A percentile compares a stretch with the other conserved stretches of the same genome.
phyloP scores from a whole-genome alignment of 257 asterid species.

The Ehretia macrophylla region DNA sequence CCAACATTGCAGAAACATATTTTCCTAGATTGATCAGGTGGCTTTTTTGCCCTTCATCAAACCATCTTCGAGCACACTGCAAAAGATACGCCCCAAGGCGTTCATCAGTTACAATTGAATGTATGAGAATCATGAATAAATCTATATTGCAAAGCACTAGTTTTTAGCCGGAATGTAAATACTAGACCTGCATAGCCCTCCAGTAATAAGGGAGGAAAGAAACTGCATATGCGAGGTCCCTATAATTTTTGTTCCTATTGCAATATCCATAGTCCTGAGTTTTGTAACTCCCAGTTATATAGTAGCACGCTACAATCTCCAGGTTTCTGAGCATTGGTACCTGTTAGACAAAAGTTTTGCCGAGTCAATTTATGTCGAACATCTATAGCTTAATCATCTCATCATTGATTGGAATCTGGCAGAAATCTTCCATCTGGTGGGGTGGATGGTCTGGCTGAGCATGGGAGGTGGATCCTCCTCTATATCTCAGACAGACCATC shows the following conservation, averaged over 20 bases:
- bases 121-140: no score
- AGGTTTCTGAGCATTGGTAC: conserved; percentile 80
- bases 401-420: background rate
- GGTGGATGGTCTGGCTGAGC: no score
- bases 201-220: conserved; percentile 91
- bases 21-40: conserved; percentile 81
- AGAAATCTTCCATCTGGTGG: no score
- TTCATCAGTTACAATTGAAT: no score
- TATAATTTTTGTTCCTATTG: conserved; percentile 59
- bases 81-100: background rate
- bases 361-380: background rate
- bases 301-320: conserved; percentile 75
- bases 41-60: conserved; percentile 86
- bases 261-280: conserved; percentile 73
- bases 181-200: conserved; percentile 93
- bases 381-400: no score
- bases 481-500: no score
- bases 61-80: conserved; percentile 95
- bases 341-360: conserved; percentile 26
- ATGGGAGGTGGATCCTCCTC: no score
- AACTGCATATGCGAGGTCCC: conserved; percentile 87
- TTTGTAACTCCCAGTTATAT: conserved; percentile 87
- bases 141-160: no score
- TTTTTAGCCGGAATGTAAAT: background rate
- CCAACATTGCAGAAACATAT: conserved; percentile 94